Evolutionary conservation across 805 yeast genomes (phyloP).

Genomic region (Candida insectorum): DNA sequence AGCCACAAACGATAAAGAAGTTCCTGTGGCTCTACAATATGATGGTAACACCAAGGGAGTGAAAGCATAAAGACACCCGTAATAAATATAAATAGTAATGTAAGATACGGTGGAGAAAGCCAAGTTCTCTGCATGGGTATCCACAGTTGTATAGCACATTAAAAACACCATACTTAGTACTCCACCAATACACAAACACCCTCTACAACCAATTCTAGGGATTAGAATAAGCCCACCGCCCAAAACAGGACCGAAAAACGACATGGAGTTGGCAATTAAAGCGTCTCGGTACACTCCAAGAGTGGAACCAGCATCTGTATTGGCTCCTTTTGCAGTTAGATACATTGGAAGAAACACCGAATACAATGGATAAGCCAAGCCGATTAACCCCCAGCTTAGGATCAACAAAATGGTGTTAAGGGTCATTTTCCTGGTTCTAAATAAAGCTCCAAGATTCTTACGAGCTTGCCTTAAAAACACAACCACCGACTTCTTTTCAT

Average conservation of each 20-base stretch:
- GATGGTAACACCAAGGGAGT: slow-evolving; percentile 38
- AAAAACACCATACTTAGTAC: slow-evolving; percentile 52
- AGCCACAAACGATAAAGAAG: slow-evolving; percentile 30
- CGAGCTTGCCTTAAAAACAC: slow-evolving; percentile 17
- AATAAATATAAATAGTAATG: slow-evolving; percentile 35
- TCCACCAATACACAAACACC: slow-evolving; percentile 53
- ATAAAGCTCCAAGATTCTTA: slow-evolving; percentile 25
- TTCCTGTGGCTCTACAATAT: slow-evolving; percentile 33
- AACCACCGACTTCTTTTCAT: slow-evolving; percentile 14
- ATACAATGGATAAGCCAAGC: slow-evolving; percentile 53
- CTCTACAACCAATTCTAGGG: slow-evolving; percentile 48
- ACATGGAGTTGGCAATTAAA: slow-evolving; percentile 23
- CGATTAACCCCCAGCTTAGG: slow-evolving; percentile 52
- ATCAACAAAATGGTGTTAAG: slow-evolving; percentile 36
- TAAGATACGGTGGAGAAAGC: slow-evolving; percentile 52
- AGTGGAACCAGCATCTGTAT: slow-evolving; percentile 30
- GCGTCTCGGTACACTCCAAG: slow-evolving; percentile 24
- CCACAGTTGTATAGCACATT: slow-evolving; percentile 59
- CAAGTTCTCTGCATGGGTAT: slow-evolving; percentile 40
- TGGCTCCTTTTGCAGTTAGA: slow-evolving; percentile 49
- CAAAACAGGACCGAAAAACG: slow-evolving; percentile 28
- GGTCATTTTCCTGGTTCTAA: slow-evolving; percentile 34
- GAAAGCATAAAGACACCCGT: slow-evolving; percentile 30
- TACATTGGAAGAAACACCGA: slow-evolving; percentile 51
- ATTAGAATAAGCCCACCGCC: slow-evolving; percentile 21